phyloP scores from a whole-genome alignment of 495 filamentous ascomycete species.

The Penicillium roqueforti region DNA sequence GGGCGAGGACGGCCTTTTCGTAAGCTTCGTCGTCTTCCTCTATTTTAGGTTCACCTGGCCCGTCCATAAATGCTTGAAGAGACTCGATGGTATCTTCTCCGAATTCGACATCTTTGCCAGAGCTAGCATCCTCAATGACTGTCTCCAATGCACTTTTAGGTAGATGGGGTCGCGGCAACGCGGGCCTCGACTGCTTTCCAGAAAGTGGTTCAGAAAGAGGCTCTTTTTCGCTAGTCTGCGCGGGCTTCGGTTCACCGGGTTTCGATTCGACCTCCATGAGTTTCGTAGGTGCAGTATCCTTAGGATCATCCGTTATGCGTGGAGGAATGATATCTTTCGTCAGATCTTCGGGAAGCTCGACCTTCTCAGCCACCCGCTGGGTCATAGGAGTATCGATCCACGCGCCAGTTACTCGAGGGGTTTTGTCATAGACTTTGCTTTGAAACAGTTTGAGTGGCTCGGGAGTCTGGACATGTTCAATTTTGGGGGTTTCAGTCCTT shows the following conservation, averaged over 20 bases:
- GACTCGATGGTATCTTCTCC: constrained; percentile 62
- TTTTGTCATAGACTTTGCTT: constrained; percentile 40
- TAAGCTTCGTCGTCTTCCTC: constrained; percentile 38
- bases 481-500: constrained; percentile 50
- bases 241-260: constrained; percentile 8
- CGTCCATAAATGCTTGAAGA: constrained; percentile 51
- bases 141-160: constrained; percentile 50
- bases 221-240: constrained; percentile 1
- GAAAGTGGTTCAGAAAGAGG: constrained; percentile 2
- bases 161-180: constrained; percentile 38
- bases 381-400: constrained; percentile 54
- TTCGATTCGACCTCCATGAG: background rate
- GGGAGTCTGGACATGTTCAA: constrained; percentile 25
- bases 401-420: constrained; percentile 47
- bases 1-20: constrained; percentile 32
- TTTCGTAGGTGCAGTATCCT: constrained; percentile 3
- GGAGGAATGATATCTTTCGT: constrained; percentile 26
- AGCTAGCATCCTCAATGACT: constrained; percentile 50
- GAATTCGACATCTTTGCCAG: constrained; percentile 41
- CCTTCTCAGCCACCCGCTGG: constrained; percentile 24
- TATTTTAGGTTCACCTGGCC: constrained; percentile 27
- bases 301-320: constrained; percentile 2
- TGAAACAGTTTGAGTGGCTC: constrained; percentile 45
- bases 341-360: constrained; percentile 28
- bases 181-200: constrained; percentile 19